Base-by-base conservation (phyloP, 441 rosid genomes). In the Mallotus repandus region DNA sequence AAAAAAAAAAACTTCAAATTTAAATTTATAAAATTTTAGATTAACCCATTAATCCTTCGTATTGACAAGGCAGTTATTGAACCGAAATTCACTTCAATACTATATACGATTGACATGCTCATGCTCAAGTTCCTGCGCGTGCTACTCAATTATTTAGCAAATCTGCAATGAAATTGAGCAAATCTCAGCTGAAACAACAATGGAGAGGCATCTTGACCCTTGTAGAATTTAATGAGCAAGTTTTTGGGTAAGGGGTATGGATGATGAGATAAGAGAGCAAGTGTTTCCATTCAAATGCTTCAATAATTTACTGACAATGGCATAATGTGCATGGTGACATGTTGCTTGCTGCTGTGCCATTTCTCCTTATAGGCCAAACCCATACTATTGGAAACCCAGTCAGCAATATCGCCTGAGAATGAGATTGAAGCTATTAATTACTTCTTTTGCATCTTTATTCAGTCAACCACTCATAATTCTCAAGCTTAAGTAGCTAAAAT, bases 151-250 rank as follows among this genome's bases (percentile, higher is more conserved):
- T 43, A 43, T 43, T 43, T 3, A 43, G 46, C 46, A 43, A 32
- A 25, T 29, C 48, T 63, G 29, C 29, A 25, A 25, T 25, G 29
- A 25, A 25, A 25, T 25, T 25, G 29, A 25, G 29, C 29, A 25
- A 25, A 25, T 25, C 29, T 25, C 29, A 2, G 29, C 14, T 50
- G 65, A 56, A 72, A 57, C 54, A 50, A 11, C 59, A 70, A 64
- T 63, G 60, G 72, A 74, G 69, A 61, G 41, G 70, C 49, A 72
- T 71, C 25, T 79, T 68, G 75, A 72, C 77, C 67, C 4, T 57
- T 52, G 2, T 1, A 4, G 13, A 14, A 49, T 43, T 19, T 61
- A 67, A 22, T 22, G 38, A 32, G 19, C 72, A 6, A 52, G 55
- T 67, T 18, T 66, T 68, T 65, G 59, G 58, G 29, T 64, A 68